Percentiles rank a stretch among this genome's conserved stretches.
Evolutionary conservation across 805 yeast genomes (phyloP).

Genomic region (Komagataella pastoris): DNA sequence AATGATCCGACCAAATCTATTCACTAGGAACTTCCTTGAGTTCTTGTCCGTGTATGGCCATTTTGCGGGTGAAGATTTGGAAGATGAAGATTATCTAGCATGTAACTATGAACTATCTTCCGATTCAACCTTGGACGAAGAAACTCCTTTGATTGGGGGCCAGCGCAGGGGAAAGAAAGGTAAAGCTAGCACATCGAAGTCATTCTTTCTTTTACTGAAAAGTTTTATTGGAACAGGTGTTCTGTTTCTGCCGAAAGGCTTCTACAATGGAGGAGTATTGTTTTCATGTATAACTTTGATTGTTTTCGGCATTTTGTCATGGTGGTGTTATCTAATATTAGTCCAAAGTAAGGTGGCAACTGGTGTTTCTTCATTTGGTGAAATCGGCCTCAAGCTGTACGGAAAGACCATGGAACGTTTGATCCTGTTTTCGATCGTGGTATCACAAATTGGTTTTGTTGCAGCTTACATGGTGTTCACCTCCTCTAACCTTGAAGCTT

Average conservation of each 20-base stretch:
- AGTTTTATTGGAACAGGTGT: constrained; percentile 74
- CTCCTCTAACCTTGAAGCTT: constrained; percentile 57
- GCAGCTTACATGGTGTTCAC: constrained; percentile 76
- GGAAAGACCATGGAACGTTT: constrained; percentile 54
- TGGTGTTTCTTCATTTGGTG: constrained; percentile 66
- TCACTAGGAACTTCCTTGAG: constrained; percentile 65
- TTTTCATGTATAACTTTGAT: constrained; percentile 40
- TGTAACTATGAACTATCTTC: constrained; percentile 26
- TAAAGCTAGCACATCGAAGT: constrained; percentile 61
- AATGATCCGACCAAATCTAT: constrained; percentile 25
- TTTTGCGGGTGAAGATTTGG: constrained; percentile 76
- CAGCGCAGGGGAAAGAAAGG: constrained; percentile 20
- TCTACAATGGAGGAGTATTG: constrained; percentile 56
- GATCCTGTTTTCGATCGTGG: constrained; percentile 48
- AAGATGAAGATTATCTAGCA: constrained; percentile 47
- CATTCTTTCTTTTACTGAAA: constrained; percentile 57
- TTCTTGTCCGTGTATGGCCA: constrained; percentile 72
- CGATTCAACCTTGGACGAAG: constrained; percentile 20
- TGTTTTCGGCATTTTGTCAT: constrained; percentile 58
- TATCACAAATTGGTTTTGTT: constrained; percentile 70
- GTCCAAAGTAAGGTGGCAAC: constrained; percentile 45
- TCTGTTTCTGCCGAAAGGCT: constrained; percentile 55
- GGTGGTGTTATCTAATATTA: constrained; percentile 64
- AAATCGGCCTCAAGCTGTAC: constrained; percentile 50
- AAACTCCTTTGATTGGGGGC: constrained; percentile 16